These are phyloP conservation scores for Circinella minor DNA, from an alignment of 371 early-diverging fungal genomes.

Conservation along the genomic window DNA sequence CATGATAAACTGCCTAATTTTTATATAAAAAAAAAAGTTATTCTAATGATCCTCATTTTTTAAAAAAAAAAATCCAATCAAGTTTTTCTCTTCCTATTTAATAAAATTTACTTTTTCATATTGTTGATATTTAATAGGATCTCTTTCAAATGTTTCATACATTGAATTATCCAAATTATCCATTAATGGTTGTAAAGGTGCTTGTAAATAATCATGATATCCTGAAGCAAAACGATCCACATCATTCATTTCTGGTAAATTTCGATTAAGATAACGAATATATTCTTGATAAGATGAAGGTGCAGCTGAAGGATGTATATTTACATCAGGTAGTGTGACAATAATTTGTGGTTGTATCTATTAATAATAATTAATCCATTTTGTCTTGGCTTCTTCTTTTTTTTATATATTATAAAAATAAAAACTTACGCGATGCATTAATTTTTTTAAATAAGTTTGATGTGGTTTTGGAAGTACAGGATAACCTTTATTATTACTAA, in stretches of 20 bases:
- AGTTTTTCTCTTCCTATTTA: background rate
- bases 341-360: slow-evolving; percentile 60
- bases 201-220: slow-evolving; percentile 88
- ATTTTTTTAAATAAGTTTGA: slow-evolving; percentile 67
- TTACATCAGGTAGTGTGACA: slow-evolving; percentile 41
- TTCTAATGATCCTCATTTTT: no score
- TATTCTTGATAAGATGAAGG: slow-evolving; percentile 69
- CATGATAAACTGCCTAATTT: slow-evolving; percentile 60
- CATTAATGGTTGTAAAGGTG: slow-evolving; percentile 91
- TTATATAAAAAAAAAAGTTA: background rate
- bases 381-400: background rate
- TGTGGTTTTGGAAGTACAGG: slow-evolving; percentile 86
- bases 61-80: no score
- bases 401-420: background rate
- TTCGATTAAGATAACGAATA: slow-evolving; percentile 68
- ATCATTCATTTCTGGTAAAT: slow-evolving; percentile 61
- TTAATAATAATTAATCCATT: background rate
- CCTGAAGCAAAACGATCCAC: slow-evolving; percentile 79
- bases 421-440: slow-evolving; percentile 57
- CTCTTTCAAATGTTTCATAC: slow-evolving; percentile 93
- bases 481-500: slow-evolving; percentile 79
- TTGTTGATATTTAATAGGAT: slow-evolving; percentile 88
- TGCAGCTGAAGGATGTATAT: slow-evolving; percentile 37
- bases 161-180: slow-evolving; percentile 92
- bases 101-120: slow-evolving; percentile 74